Percentiles rank a stretch among this genome's conserved stretches.
These are phyloP conservation scores for Fusarium pseudoanthophilum DNA, from an alignment of 2,329 filamentous ascomycete genomes.

Conservation along the genomic window DNA sequence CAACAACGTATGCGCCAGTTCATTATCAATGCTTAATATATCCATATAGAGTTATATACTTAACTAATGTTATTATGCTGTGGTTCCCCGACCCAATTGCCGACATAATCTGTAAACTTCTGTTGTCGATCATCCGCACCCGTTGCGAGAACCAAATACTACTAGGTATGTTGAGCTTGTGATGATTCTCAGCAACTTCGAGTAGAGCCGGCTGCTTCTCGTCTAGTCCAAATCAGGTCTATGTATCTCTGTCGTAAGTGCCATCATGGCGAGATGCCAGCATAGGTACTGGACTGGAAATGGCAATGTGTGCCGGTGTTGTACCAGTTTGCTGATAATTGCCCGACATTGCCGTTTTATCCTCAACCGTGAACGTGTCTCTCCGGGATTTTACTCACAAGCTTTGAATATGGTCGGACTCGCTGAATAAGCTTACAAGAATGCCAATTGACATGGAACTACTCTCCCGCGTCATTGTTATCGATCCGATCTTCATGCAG, in stretches of 20 bases:
- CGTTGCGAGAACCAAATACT: not conserved
- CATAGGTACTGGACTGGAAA: not conserved
- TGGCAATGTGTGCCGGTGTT: not conserved
- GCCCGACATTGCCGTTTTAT: not conserved
- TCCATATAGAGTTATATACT: not conserved
- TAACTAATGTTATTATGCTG: not conserved
- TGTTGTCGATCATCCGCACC: not conserved
- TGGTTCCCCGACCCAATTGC: not conserved
- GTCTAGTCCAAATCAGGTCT: not conserved
- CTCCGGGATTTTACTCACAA: not conserved
- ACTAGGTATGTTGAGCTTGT: not conserved
- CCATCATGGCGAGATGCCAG: not conserved
- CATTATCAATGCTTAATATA: not conserved
- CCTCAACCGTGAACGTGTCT: not conserved
- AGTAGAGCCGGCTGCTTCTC: not conserved
- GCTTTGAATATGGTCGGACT: not conserved
- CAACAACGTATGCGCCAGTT: not conserved
- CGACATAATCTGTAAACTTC: not conserved
- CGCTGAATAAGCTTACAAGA: not conserved
- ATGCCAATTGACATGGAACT: not conserved
- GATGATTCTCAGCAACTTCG: not conserved
- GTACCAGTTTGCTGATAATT: not conserved
- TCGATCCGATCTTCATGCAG: slow-evolving; percentile 4
- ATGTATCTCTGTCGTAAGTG: not conserved
- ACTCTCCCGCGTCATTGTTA: slow-evolving; percentile 14